phyloP scores from a whole-genome alignment of 1,284 basidiomycete species.

The Moesziomyces globuligerus region DNA sequence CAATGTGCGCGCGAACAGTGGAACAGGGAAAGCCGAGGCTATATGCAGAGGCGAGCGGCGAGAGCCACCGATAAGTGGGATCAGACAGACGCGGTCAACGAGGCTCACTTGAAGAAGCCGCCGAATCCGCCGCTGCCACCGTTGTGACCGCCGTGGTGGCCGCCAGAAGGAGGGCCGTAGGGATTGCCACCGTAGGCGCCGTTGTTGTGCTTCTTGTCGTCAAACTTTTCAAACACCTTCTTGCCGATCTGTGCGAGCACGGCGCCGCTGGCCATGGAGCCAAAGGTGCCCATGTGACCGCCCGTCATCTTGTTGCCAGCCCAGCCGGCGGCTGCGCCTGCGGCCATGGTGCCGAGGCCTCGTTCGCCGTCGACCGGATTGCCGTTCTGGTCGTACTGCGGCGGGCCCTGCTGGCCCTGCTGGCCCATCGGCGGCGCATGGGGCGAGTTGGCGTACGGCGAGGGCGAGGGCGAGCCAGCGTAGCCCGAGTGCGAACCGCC shows the following conservation, averaged over 20 bases:
- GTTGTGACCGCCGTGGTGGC: slow-evolving; percentile 19
- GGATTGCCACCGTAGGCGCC: slow-evolving; percentile 20
- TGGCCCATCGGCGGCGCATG: too few relatives aligned
- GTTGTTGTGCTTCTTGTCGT: slow-evolving; percentile 37
- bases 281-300: slow-evolving; percentile 42
- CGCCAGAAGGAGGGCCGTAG: slow-evolving; percentile 20
- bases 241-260: slow-evolving; percentile 56
- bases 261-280: slow-evolving; percentile 49
- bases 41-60: background rate
- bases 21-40: background rate
- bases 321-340: slow-evolving; percentile 52
- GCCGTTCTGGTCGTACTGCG: slow-evolving; percentile 56
- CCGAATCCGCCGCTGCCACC: slow-evolving; percentile 27
- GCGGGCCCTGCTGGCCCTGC: slow-evolving; percentile 30
- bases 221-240: slow-evolving; percentile 47
- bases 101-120: slow-evolving; percentile 35
- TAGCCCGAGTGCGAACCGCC: slow-evolving; percentile 13
- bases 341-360: slow-evolving; percentile 59
- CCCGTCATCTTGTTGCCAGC: slow-evolving; percentile 56
- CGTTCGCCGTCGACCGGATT: slow-evolving; percentile 56
- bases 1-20: background rate
- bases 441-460: slow-evolving; percentile 7
- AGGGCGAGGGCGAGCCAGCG: slow-evolving; percentile 15
- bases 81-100: too few relatives aligned
- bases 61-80: too few relatives aligned